Base-by-base conservation (phyloP, 2,329 filamentous ascomycete genomes). In the Aspergillus sp. region DNA sequence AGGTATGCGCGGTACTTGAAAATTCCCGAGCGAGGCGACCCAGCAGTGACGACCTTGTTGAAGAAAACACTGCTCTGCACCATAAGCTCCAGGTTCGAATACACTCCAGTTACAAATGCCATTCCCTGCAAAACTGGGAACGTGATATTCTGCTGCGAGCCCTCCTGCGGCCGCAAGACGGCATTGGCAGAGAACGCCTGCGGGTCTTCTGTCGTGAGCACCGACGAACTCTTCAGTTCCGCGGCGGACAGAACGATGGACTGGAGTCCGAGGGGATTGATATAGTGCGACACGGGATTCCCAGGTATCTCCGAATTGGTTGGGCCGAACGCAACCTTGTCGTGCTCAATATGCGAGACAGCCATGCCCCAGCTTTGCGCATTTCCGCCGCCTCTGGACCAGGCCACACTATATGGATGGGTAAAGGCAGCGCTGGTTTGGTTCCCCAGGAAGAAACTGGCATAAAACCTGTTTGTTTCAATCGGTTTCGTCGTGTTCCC, bases 71-170 rank as follows among this genome's bases (percentile, higher is more conserved):
- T 78, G 14, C 79, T 81, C 45, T 88, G 78, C 26, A 96, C 69
- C 3, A 79, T 52, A 0, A 89, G 89, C 5, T 75, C 78, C 0
- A 76, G 69, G 17, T 77, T 75, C 33, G 68, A 69, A 58, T 88
- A 96, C 12, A 82, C 58, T 1, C 71, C 88, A 4, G 88, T 95
- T 12, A 94, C 68, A 47, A 86, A 93, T 0, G 76, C 80, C 77
- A 93, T 91, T 8, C 91, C 91, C 52, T 96, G 89, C 0, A 93
- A 77, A 5, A 95, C 53, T 0, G 88, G 86, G 43, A 93, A 86
- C 0, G 75, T 80, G 13, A 96, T 71, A 1, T 72, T 67, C 1
- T 80, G 72, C 1, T 66, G 55, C 5, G 71, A 68, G 2, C 65
- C 64, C n/a, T 57, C 51, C 14, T 67, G 63, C 2, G 70, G 67